Evolutionary conservation across 225 moss, liverwort and hornwort genomes (phyloP).

Genomic region (Asterella californica): DNA sequence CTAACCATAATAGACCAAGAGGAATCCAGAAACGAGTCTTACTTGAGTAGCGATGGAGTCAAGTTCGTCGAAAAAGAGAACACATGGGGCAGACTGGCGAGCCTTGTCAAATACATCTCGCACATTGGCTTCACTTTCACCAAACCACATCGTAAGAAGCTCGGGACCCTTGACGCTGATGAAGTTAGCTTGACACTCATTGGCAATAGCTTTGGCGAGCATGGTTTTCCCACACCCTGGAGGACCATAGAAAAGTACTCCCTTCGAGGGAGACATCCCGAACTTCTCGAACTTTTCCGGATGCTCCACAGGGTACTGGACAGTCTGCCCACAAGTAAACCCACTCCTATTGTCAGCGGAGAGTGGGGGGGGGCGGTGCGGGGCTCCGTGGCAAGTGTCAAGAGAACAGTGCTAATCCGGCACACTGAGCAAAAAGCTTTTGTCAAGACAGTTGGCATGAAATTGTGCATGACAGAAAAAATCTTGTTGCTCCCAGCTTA

Average conservation of each 20-base stretch:
- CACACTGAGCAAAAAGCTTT: no score
- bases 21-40: neutral
- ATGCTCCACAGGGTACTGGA: constrained; percentile 98
- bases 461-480: neutral
- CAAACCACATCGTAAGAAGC: constrained; percentile 98
- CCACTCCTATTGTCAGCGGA: neutral
- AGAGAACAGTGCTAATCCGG: neutral
- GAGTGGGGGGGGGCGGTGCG: no score
- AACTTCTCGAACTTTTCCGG: constrained; percentile 99
- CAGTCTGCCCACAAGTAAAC: constrained; percentile 51
- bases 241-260: constrained; percentile 92
- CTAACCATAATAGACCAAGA: neutral
- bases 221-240: constrained; percentile 95
- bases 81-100: constrained; percentile 93
- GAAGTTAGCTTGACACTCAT: constrained; percentile 92
- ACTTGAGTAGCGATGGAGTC: constrained; percentile 98
- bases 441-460: no score
- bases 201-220: constrained; percentile 90
- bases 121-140: constrained; percentile 95
- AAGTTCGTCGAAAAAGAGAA: constrained; percentile 91
- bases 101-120: constrained; percentile 91
- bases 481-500: constrained; percentile 13
- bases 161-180: constrained; percentile 97
- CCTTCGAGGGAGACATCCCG: constrained; percentile 98
- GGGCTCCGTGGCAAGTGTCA: neutral